Conservation (phyloP, 441 rosid genomes). For the Francoa sonchifolia region DNA sequence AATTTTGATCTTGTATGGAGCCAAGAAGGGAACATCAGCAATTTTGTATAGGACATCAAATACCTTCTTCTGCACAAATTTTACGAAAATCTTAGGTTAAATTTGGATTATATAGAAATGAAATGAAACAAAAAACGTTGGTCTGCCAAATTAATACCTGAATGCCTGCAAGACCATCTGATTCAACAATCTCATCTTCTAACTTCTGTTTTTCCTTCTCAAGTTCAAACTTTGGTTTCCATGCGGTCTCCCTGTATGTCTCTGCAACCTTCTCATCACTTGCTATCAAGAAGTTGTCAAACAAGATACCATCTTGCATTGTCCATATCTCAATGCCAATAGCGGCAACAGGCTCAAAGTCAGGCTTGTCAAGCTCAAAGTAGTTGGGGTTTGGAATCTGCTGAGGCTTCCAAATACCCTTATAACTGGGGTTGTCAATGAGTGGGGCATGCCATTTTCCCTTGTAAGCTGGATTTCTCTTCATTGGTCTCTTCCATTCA, state of each 20-base stretch:
- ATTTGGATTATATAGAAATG: background rate
- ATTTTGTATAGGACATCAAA: conserved; percentile 18
- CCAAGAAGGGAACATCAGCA: conserved; percentile 16
- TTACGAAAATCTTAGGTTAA: background rate
- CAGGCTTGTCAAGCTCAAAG: conserved; percentile 16
- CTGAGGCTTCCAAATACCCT: conserved; percentile 26
- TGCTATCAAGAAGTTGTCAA: conserved; percentile 22
- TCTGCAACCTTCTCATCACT: conserved; percentile 20
- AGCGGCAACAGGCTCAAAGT: conserved; percentile 23
- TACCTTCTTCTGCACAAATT: conserved; percentile 14
- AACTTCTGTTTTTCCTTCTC: conserved; percentile 18
- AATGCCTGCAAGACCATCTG: conserved; percentile 12
- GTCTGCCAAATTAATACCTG: conserved; percentile 9
- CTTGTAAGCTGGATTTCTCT: conserved; percentile 20
- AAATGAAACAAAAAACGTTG: background rate
- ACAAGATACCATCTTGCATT: conserved; percentile 26
- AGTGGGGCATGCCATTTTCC: conserved; percentile 25
- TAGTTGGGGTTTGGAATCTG: conserved; percentile 20
- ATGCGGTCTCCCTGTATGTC: conserved; percentile 13
- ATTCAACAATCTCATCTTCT: conserved; percentile 12
- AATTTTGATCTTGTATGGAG: conserved; percentile 14
- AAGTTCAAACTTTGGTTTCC: conserved; percentile 24
- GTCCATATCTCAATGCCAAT: conserved; percentile 31
- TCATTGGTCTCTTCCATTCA: conserved; percentile 23
- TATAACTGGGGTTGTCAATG: conserved; percentile 22